A percentile compares a stretch with the other conserved stretches of the same genome.
Conservation (phyloP, 2,329 filamentous ascomycete species). For the Trichoderma sp. region DNA sequence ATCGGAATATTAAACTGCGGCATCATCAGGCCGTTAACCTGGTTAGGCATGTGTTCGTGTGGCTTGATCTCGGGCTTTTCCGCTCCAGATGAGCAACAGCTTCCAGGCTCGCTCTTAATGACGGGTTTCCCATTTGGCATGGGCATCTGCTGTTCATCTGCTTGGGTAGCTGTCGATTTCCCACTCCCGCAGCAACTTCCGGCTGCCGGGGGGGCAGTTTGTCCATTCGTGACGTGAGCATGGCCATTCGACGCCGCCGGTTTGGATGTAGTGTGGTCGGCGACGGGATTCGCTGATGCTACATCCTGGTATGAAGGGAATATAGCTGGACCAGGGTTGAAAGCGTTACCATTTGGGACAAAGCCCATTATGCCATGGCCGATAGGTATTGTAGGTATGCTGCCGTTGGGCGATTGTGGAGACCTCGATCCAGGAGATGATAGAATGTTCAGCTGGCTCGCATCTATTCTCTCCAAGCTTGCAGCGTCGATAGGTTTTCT, state of each 20-base stretch:
- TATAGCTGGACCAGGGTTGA: conserved; percentile 27
- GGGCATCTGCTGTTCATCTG: conserved; percentile 15
- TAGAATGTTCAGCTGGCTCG: conserved; percentile 51
- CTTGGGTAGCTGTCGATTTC: conserved; percentile 6
- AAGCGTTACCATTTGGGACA: conserved; percentile 28
- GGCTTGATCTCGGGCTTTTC: conserved; percentile 26
- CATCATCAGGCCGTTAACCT: conserved; percentile 34
- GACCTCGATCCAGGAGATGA: conserved; percentile 33
- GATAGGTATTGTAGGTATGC: conserved; percentile 24
- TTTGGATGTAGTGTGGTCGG: conserved; percentile 24
- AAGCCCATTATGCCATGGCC: conserved; percentile 33
- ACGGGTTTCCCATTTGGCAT: conserved; percentile 25
- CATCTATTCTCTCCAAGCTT: conserved; percentile 52
- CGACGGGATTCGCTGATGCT: conserved; percentile 28
- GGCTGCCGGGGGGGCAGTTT: conserved; percentile 11
- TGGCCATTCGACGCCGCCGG: conserved; percentile 25
- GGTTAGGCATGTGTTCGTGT: conserved; percentile 25
- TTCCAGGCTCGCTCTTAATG: conserved; percentile 26
- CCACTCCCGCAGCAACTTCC: conserved; percentile 29
- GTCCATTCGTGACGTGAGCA: conserved; percentile 23
- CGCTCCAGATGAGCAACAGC: conserved; percentile 32
- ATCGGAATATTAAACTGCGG: conserved; percentile 38
- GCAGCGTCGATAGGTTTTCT: conserved; percentile 52
- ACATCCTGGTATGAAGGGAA: conserved; percentile 36
- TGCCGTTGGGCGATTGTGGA: conserved; percentile 27